Conservation (phyloP, 2,329 filamentous ascomycete genomes). For the Trichoderma sp. region DNA sequence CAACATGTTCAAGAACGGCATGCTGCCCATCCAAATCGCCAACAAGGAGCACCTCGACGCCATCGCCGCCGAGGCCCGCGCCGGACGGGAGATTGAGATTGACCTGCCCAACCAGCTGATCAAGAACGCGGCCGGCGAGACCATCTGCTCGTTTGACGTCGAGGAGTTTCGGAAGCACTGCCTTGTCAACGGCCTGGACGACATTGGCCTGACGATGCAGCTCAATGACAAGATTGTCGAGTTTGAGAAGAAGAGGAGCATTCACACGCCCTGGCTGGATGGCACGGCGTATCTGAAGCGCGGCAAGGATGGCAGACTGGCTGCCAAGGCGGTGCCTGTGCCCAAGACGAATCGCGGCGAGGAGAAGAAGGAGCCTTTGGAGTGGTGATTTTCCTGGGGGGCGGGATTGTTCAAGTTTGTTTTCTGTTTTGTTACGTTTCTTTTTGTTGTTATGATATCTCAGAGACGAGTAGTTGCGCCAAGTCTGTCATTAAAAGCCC, state of each 20-base stretch:
- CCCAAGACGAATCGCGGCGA: constrained; percentile 89
- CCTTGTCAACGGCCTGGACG: constrained; percentile 88
- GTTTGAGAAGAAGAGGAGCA: constrained; percentile 77
- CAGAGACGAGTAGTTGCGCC: constrained; percentile 10
- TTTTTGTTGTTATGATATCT: constrained; percentile 7
- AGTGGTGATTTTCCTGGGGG: constrained; percentile 66
- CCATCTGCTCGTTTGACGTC: constrained; percentile 79
- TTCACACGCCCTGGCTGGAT: constrained; percentile 87
- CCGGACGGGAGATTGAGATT: constrained; percentile 82
- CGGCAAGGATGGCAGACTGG: constrained; percentile 57
- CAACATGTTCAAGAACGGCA: constrained; percentile 99
- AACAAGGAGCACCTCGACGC: constrained; percentile 67
- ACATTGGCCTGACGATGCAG: constrained; percentile 93
- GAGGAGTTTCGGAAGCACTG: constrained; percentile 96
- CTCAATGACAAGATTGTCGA: constrained; percentile 83
- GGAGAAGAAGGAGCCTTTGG: constrained; percentile 79
- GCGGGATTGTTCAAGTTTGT: background rate
- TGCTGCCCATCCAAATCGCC: constrained; percentile 81
- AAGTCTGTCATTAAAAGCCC: constrained; percentile 22
- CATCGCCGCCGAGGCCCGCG: constrained; percentile 75
- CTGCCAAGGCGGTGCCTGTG: constrained; percentile 66
- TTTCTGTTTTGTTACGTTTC: background rate
- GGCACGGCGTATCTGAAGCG: constrained; percentile 77
- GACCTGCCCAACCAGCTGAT: constrained; percentile 85
- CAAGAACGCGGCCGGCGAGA: constrained; percentile 72